phyloP scores from a whole-genome alignment of 83 land plant species.

The Larix sibirica region DNA sequence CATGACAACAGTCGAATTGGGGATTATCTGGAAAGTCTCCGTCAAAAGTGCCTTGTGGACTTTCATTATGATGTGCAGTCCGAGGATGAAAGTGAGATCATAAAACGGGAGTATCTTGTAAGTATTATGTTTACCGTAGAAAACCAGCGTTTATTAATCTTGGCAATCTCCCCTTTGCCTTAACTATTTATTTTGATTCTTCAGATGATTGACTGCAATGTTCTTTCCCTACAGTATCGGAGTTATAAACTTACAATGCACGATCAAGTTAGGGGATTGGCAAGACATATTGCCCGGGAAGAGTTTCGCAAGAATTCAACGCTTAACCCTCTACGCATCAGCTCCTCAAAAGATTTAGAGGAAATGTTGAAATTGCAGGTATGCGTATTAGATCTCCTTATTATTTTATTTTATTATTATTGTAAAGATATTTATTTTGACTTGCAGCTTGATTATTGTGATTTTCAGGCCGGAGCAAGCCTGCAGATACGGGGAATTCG shows the following conservation, averaged over 20 bases:
- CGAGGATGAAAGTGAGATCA: background rate
- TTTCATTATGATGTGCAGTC: background rate
- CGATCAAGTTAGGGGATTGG: background rate
- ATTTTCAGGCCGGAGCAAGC: no score
- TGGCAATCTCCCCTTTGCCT: background rate
- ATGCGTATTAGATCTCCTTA: background rate
- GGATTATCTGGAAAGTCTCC: background rate
- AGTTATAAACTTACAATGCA: background rate
- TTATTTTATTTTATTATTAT: no score
- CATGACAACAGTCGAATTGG: background rate
- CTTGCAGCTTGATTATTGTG: no score
- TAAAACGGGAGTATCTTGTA: background rate
- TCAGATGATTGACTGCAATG: background rate
- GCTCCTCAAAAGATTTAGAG: background rate
- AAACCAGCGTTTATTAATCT: background rate
- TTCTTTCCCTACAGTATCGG: background rate
- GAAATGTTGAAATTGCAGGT: background rate
- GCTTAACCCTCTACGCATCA: background rate
- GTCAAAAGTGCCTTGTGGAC: background rate
- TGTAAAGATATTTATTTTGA: no score
- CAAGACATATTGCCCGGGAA: background rate
- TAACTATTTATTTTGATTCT: background rate
- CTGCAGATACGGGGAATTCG: no score
- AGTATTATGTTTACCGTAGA: background rate
- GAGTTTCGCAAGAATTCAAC: background rate